Conservation (phyloP, 1,139 yeast species). For the Geotrichum klebahnii region DNA sequence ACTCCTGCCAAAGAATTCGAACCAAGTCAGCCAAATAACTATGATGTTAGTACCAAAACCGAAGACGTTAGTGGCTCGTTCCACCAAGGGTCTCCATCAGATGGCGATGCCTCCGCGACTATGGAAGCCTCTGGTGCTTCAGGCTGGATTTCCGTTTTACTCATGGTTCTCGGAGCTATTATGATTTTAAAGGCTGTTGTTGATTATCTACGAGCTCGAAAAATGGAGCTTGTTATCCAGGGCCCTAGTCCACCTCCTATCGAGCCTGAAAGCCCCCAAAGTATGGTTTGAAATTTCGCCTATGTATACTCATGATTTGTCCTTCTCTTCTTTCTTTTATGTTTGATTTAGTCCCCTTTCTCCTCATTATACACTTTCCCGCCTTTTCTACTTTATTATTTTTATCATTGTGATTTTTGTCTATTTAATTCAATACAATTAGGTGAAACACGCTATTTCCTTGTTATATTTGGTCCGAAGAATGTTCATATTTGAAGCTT, state of each 20-base stretch:
- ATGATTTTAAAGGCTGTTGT: slow-evolving; percentile 61
- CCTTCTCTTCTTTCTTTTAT: not conserved
- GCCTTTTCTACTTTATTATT: not conserved
- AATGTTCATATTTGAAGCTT: too few species aligned
- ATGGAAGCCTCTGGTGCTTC: slow-evolving; percentile 12
- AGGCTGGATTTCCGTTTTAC: slow-evolving; percentile 47
- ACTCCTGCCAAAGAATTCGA: slow-evolving; percentile 43
- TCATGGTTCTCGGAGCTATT: slow-evolving; percentile 65
- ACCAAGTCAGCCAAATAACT: slow-evolving; percentile 42
- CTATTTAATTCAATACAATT: not conserved
- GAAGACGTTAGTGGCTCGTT: slow-evolving; percentile 36
- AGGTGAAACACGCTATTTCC: not conserved
- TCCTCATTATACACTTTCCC: not conserved
- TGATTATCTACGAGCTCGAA: slow-evolving; percentile 73
- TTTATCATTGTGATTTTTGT: not conserved
- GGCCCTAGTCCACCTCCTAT: slow-evolving; percentile 6
- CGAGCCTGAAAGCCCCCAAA: not conserved
- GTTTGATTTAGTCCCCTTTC: not conserved
- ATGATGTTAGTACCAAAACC: slow-evolving; percentile 33
- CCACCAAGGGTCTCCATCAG: slow-evolving; percentile 30
- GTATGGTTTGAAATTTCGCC: not conserved
- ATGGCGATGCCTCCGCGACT: slow-evolving; percentile 23
- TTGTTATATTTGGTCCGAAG: not conserved
- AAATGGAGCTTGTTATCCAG: slow-evolving; percentile 60
- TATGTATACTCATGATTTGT: too few species aligned